phyloP scores from a whole-genome alignment of 805 yeast genomes.

The Candida fluviatilis region DNA sequence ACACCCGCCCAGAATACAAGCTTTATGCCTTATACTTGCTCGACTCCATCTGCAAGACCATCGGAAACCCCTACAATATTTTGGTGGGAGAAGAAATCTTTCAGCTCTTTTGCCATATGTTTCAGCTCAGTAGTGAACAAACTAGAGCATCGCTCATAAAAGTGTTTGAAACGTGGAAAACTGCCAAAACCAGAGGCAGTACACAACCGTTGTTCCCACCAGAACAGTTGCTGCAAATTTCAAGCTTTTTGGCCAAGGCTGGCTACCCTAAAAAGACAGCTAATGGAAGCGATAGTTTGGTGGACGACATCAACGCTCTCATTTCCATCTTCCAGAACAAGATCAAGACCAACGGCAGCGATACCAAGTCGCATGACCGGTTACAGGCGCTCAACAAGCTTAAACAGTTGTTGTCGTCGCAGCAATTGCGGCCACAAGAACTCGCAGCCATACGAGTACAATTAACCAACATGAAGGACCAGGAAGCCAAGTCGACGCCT shows the following conservation, averaged over 20 bases:
- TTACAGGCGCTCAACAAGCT: constrained; percentile 44
- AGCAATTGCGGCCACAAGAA: constrained; percentile 29
- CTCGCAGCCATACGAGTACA: constrained; percentile 36
- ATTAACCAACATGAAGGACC: constrained; percentile 34
- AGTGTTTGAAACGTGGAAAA: constrained; percentile 86
- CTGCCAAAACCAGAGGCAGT: constrained; percentile 53
- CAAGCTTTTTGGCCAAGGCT: constrained; percentile 53
- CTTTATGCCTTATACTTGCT: constrained; percentile 78
- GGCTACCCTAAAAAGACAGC: constrained; percentile 14
- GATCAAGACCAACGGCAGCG: constrained; percentile 34
- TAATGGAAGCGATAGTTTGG: constrained; percentile 10
- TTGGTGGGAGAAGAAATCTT: constrained; percentile 67
- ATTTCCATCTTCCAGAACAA: constrained; percentile 41
- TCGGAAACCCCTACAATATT: constrained; percentile 86
- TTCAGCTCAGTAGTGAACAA: constrained; percentile 68
- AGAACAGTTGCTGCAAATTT: constrained; percentile 68
- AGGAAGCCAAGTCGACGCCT: constrained; percentile 14
- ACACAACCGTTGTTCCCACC: constrained; percentile 68
- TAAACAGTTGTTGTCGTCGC: constrained; percentile 34
- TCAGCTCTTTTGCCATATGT: constrained; percentile 69
- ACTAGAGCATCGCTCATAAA: constrained; percentile 69
- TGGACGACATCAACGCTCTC: constrained; percentile 34
- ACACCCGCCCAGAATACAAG: constrained; percentile 79
- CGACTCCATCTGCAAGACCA: constrained; percentile 88
- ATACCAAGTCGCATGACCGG: constrained; percentile 40